These are phyloP conservation scores for Pythium periplocum DNA, from an alignment of 352 stramenopile genomes.

Conservation along the genomic window DNA sequence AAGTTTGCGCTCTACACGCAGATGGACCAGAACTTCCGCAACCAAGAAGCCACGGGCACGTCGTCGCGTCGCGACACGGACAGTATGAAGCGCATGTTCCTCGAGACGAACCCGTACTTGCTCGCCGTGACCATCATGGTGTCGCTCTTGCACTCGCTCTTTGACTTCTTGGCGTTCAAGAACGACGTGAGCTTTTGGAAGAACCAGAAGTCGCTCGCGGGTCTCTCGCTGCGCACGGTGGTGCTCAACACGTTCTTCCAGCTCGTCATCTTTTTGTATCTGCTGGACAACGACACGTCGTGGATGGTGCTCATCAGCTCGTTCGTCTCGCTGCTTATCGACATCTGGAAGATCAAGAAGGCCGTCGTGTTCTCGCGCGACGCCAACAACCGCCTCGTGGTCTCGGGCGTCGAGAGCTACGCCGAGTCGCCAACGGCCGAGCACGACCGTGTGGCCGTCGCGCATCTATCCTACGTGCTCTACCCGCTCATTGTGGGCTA, in stretches of 20 bases:
- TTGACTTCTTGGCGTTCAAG: conserved; percentile 99
- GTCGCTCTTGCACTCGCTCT: conserved; percentile 96
- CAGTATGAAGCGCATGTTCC: conserved; percentile 94
- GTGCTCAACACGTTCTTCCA: conserved; percentile 97
- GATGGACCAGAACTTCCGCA: conserved; percentile 90
- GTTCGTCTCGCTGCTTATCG: conserved; percentile 76
- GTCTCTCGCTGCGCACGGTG: conserved; percentile 91
- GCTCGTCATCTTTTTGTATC: conserved; percentile 96
- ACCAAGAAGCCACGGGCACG: conserved; percentile 90
- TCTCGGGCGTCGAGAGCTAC: conserved; percentile 84
- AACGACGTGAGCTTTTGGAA: conserved; percentile 99
- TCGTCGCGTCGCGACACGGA: conserved; percentile 88
- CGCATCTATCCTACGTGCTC: conserved; percentile 79
- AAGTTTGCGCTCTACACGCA: conserved; percentile 93
- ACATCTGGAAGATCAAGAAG: conserved; percentile 94
- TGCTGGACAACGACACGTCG: conserved; percentile 96
- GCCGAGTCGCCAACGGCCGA: conserved; percentile 71
- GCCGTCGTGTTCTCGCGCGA: conserved; percentile 82
- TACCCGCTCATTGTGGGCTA: conserved; percentile 91
- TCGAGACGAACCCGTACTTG: conserved; percentile 97
- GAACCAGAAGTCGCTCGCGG: conserved; percentile 95
- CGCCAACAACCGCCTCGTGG: conserved; percentile 71
- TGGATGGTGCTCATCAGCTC: conserved; percentile 93
- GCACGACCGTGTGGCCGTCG: conserved; percentile 79
- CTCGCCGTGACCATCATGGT: conserved; percentile 93